Conservation (phyloP, 2,329 filamentous ascomycete genomes). For the Fonsecaea monophora region DNA sequence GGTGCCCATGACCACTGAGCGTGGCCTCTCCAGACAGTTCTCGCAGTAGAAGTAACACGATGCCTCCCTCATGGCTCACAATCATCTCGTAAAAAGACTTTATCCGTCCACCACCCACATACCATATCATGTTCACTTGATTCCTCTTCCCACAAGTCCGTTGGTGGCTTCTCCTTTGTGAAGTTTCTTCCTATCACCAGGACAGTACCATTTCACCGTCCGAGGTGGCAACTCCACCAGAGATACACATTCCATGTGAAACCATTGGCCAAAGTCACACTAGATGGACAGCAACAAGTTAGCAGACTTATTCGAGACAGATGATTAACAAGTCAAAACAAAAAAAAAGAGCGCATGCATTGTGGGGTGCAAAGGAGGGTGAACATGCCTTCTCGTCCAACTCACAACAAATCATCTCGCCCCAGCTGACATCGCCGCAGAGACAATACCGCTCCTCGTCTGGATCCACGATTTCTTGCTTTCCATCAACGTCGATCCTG, state of each 20-base stretch:
- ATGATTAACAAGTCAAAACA: not conserved
- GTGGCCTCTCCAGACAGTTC: not conserved
- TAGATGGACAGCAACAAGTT: conserved; percentile 41
- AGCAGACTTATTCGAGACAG: not conserved
- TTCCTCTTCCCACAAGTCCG: conserved; percentile 40
- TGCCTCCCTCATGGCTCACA: not conserved
- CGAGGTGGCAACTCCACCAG: conserved; percentile 65
- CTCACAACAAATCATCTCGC: conserved; percentile 71
- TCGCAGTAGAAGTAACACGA: not conserved
- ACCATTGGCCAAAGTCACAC: conserved; percentile 71
- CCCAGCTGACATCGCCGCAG: conserved; percentile 69
- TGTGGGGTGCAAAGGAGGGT: not conserved
- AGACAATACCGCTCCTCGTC: conserved; percentile 70
- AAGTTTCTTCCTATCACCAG: conserved; percentile 63
- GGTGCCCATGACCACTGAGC: not conserved
- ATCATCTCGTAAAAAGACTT: not conserved
- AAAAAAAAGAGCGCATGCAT: too few relatives aligned
- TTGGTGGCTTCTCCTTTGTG: conserved; percentile 47
- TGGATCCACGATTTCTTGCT: conserved; percentile 62
- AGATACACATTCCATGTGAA: conserved; percentile 67
- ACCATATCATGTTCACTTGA: conserved; percentile 30
- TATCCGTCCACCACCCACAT: not conserved
- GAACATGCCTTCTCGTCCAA: conserved; percentile 60
- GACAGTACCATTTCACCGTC: conserved; percentile 70
- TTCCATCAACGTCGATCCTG: conserved; percentile 57